Evolutionary conservation across 2,329 filamentous ascomycete species (phyloP), one percentile per base, ranked within the genome.

Genomic region (Fusarium multiceps): DNA sequence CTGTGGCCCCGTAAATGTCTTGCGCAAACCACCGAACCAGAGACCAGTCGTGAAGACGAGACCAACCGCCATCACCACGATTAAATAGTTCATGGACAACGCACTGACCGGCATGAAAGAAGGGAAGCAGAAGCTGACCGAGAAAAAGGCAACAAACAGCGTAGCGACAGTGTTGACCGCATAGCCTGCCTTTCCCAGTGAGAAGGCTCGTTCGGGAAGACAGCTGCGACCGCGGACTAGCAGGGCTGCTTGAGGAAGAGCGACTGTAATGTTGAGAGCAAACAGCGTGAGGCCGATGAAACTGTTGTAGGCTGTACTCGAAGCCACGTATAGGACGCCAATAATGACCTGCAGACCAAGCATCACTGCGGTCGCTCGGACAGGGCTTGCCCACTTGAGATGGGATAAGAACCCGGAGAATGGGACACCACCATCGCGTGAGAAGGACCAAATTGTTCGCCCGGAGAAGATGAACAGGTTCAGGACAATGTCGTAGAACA

Each of bases 401-500:
- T 70, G 72, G 1, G 61, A 68, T 16, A 75, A 23, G 34, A 65
- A 74, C 6, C 14, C 41, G 12, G 73, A 75, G 47, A 66, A 75
- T 0, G 73, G 73, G 2, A 75, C 50, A 6, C 73, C 73, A 4
- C 73, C 73, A 28, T 75, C 73, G 25, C 73, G 63, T 0, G 73
- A 74, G 18, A 75, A 70, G 1, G 73, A 75, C 73, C 73, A 75
- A 2, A 75, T 72, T 2, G 70, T 73, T 40, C 73, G 66, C 1
- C 73, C 73, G 3, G 68, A 68, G 37, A 75, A 75, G 14, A 75
- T 73, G 43, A 75, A 74, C 0, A 74, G 43, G 14, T 75, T 75
- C 25, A 75, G 43, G 2, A 74, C 72, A 21, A 75, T 75, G 13
- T 74, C 73, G 61, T 75, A 75, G 47, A 75, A 75, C 66, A 75